phyloP scores from a whole-genome alignment of 306 rosid species.

The Carpinus viminea region DNA sequence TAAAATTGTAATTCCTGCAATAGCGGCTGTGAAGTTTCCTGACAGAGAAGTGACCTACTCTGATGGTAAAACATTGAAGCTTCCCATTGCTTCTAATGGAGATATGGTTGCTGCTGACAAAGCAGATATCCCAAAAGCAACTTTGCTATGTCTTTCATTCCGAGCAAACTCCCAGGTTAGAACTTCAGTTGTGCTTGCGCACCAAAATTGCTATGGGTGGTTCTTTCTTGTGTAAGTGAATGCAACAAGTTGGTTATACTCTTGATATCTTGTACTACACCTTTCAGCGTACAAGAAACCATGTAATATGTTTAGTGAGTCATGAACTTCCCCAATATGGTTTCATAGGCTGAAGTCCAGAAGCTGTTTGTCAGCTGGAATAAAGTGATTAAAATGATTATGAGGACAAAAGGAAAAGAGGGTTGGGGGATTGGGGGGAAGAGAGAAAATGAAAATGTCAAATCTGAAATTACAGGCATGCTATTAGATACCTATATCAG shows the following conservation, averaged over 20 bases:
- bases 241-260: constrained; percentile 1
- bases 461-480: constrained; percentile 6
- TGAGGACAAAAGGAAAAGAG: not conserved
- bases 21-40: constrained; percentile 72
- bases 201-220: not conserved
- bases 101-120: constrained; percentile 35
- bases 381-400: constrained; percentile 8
- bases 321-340: not conserved
- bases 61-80: constrained; percentile 60
- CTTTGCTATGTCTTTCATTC: constrained; percentile 76
- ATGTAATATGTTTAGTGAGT: not conserved
- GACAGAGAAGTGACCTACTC: constrained; percentile 60
- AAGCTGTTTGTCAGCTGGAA: constrained; percentile 8
- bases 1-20: constrained; percentile 74
- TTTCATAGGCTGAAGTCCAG: not conserved
- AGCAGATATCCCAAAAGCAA: constrained; percentile 51
- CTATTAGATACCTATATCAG: not conserved
- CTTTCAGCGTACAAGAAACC: not conserved
- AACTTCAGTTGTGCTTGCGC: constrained; percentile 14
- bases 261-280: not conserved
- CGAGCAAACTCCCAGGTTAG: constrained; percentile 80
- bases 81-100: constrained; percentile 52
- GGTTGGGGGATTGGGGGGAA: not conserved
- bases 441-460: constrained; percentile 10
- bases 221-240: not conserved